Base-by-base conservation (phyloP, 805 yeast species). In the Saturnispora galanensis region DNA sequence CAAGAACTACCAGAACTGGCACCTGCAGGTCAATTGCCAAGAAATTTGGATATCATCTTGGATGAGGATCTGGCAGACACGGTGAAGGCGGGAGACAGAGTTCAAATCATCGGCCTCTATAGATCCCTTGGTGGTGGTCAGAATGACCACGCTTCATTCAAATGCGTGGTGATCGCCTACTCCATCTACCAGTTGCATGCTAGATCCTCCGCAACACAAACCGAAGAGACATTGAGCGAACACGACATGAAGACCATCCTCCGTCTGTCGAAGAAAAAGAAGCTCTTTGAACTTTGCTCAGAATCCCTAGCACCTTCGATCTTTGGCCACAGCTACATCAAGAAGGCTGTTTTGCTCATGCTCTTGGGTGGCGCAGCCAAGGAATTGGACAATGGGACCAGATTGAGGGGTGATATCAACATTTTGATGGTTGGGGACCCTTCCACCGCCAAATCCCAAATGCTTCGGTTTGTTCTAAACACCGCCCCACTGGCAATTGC, bases 1-100 rank as follows among this genome's bases (percentile, higher is more conserved):
- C 98, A 93, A 63, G 98, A 93, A 67, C 85, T 93, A 86, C 97
- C 98, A 1, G 97, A 93, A 66, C 73, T 81, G 50, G 96, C 97
- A 1, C 98, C 97, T 12, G 95, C 97, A 0, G 98, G 98, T 46
- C 97, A 90, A 66, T 71, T 93, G 50, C 98, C 98, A 31, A 73
- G 97, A 56, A 81, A 95, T 2, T 74, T 93, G 31, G 98, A 93
- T 58, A 83, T 90, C 18, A 77, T 90, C n/a, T 67, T 93, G 56
- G 96, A 90, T 62, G 97, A 89, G 57, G 98, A 93, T 60, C 71
- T 93, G 51, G 97, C 93, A 2, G 98, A 93, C 60, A 68, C 66
- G 45, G 83, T 85, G 39, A 93, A 93, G 61, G 97, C 98, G 0
- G 98, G 98, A 56, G 98, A 93, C 62, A 76, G 98, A 59, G 80